phyloP scores from a whole-genome alignment of 1,284 basidiomycete genomes.

The Ganoderma multipileum region DNA sequence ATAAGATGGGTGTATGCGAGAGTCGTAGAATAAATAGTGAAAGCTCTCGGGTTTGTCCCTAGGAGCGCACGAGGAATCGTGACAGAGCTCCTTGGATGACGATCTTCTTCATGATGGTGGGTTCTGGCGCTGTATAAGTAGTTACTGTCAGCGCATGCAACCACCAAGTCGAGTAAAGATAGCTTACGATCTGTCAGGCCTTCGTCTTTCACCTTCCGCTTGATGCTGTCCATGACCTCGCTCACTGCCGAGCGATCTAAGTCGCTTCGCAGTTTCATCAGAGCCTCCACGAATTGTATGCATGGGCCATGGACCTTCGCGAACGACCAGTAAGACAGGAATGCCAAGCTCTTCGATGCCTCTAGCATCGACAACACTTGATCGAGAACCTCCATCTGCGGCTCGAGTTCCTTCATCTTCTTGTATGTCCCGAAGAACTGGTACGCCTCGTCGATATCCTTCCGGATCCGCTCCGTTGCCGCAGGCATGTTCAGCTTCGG shows the following conservation, averaged over 20 bases:
- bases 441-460: slow-evolving; percentile 83
- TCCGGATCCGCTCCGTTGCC: slow-evolving; percentile 83
- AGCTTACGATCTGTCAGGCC: slow-evolving; percentile 83
- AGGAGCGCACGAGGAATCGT: slow-evolving; percentile 42
- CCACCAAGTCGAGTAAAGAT: background rate
- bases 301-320: slow-evolving; percentile 97
- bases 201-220: slow-evolving; percentile 92
- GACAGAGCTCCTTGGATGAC: slow-evolving; percentile 78
- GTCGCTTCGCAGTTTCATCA: slow-evolving; percentile 92
- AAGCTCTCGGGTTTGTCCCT: background rate
- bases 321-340: slow-evolving; percentile 95
- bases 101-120: slow-evolving; percentile 88
- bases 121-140: slow-evolving; percentile 62
- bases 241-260: slow-evolving; percentile 87
- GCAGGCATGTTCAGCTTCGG: slow-evolving; percentile 90
- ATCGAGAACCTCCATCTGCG: slow-evolving; percentile 88
- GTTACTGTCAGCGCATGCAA: slow-evolving; percentile 8
- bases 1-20: slow-evolving; percentile 6
- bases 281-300: slow-evolving; percentile 87
- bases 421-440: slow-evolving; percentile 87
- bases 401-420: slow-evolving; percentile 81
- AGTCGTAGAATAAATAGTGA: slow-evolving; percentile 8
- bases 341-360: slow-evolving; percentile 91
- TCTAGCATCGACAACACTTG: slow-evolving; percentile 86
- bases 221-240: slow-evolving; percentile 95